A percentile compares a stretch with the other conserved stretches of the same genome.
phyloP scores from a whole-genome alignment of 75 land plant species.

The Pinus taeda region DNA sequence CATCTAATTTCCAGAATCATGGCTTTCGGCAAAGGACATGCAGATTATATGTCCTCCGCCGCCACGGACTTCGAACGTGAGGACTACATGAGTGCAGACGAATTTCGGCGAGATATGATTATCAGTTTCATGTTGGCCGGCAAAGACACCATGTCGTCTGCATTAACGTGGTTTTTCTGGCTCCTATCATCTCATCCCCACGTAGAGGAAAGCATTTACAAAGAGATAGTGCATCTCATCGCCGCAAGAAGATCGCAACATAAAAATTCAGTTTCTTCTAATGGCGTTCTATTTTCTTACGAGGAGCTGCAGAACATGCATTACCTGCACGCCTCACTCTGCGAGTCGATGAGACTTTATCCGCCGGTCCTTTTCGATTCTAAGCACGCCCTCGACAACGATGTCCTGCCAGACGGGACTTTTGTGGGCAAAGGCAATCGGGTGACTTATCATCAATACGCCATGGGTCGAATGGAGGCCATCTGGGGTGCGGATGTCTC shows the following conservation, averaged over 20 bases:
- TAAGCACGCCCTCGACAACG: slow-evolving; percentile 44
- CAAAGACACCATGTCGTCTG: slow-evolving; percentile 43
- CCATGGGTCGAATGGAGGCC: slow-evolving; percentile 32
- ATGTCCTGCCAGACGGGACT: slow-evolving; percentile 60
- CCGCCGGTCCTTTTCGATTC: slow-evolving; percentile 70
- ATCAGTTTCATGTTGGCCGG: slow-evolving; percentile 60
- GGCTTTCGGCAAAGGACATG: neutral
- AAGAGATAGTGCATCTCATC: slow-evolving; percentile 9
- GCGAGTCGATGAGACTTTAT: slow-evolving; percentile 57
- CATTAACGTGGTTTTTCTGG: slow-evolving; percentile 62
- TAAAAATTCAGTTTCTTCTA: too few relatives aligned
- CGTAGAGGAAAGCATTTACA: slow-evolving; percentile 23
- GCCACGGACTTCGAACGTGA: neutral
- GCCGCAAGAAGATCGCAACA: neutral
- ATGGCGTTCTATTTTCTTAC: slow-evolving; percentile 11
- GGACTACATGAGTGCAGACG: neutral
- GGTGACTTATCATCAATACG: slow-evolving; percentile 36
- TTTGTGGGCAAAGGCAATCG: slow-evolving; percentile 31
- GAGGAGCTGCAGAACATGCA: slow-evolving; percentile 45
- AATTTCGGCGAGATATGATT: slow-evolving; percentile 35
- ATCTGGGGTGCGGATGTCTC: slow-evolving; percentile 29
- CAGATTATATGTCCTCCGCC: neutral
- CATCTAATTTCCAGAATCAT: slow-evolving; percentile 66
- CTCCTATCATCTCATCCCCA: slow-evolving; percentile 26
- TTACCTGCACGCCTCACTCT: slow-evolving; percentile 59